A percentile compares a stretch with the other conserved stretches of the same genome.
phyloP scores from a whole-genome alignment of 345 rosid species.

The Moricandia moricandioides region DNA sequence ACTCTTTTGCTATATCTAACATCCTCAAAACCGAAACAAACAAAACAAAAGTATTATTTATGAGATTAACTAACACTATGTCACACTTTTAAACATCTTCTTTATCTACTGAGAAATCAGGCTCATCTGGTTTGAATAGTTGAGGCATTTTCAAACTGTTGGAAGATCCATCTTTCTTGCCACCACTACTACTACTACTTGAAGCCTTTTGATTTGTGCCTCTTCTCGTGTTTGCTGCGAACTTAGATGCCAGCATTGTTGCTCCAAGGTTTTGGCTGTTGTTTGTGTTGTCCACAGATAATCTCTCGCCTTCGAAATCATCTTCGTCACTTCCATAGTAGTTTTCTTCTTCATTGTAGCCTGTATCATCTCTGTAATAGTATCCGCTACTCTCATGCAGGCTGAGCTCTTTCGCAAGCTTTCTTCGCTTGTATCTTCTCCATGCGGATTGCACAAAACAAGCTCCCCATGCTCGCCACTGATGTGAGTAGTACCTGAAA shows the following conservation, averaged over 20 bases:
- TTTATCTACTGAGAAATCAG: constrained; percentile 53
- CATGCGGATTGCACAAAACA: constrained; percentile 84
- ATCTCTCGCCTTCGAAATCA: constrained; percentile 13
- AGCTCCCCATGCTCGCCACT: constrained; percentile 90
- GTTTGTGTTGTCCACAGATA: constrained; percentile 21
- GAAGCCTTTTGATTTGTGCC: constrained; percentile 44
- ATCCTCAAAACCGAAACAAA: background rate
- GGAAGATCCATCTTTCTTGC: constrained; percentile 42
- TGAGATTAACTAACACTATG: constrained; percentile 14
- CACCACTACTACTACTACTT: constrained; percentile 30
- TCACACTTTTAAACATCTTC: constrained; percentile 34
- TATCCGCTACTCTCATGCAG: constrained; percentile 41
- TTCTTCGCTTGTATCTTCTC: constrained; percentile 68
- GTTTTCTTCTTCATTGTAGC: constrained; percentile 36
- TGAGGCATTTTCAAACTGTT: constrained; percentile 68
- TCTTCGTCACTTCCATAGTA: constrained; percentile 31
- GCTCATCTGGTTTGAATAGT: constrained; percentile 76
- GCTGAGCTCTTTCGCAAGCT: constrained; percentile 56
- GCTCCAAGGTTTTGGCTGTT: constrained; percentile 51
- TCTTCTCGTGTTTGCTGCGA: constrained; percentile 63
- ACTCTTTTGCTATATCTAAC: constrained; percentile 14
- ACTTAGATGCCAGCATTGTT: constrained; percentile 64
- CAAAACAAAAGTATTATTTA: background rate
- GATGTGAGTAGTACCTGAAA: constrained; percentile 76
- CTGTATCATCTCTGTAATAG: constrained; percentile 34